phyloP scores from a whole-genome alignment of 2,329 filamentous ascomycete genomes.

The Amauroascus verrucosus region DNA sequence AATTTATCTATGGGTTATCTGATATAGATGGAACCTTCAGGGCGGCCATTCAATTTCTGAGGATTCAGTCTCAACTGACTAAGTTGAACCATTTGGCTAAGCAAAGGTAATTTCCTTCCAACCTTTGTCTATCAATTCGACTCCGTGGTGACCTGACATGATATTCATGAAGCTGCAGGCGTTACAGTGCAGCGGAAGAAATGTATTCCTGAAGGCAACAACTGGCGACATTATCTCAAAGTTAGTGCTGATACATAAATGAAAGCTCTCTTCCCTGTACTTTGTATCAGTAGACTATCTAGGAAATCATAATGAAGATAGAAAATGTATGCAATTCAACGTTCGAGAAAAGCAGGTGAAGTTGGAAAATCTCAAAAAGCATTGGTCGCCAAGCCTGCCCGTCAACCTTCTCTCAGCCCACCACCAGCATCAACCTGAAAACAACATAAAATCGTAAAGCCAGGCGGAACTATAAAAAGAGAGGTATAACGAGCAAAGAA shows the following conservation, averaged over 20 bases:
- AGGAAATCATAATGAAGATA: not conserved
- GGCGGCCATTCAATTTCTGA: not conserved
- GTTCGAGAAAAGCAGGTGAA: constrained; percentile 1
- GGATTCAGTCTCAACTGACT: not conserved
- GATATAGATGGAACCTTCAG: not conserved
- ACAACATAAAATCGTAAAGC: no score
- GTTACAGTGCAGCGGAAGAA: not conserved
- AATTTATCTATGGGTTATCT: not conserved
- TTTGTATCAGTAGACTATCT: no score
- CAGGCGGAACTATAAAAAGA: no score
- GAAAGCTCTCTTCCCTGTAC: not conserved
- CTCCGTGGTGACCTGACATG: not conserved
- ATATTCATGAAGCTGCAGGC: not conserved
- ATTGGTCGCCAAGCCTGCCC: not conserved
- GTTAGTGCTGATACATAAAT: not conserved
- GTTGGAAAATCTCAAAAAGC: constrained; percentile 1
- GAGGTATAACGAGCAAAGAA: no score
- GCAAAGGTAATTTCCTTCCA: not conserved
- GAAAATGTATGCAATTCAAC: no score
- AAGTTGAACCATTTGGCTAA: not conserved
- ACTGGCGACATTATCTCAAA: not conserved
- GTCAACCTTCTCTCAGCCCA: not conserved
- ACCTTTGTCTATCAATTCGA: not conserved
- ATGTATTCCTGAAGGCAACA: not conserved
- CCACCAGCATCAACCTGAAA: not conserved